Evolutionary conservation across 345 rosid species (phyloP), one percentile per base, ranked within the genome.

Genomic region (Erucastrum elatum): DNA sequence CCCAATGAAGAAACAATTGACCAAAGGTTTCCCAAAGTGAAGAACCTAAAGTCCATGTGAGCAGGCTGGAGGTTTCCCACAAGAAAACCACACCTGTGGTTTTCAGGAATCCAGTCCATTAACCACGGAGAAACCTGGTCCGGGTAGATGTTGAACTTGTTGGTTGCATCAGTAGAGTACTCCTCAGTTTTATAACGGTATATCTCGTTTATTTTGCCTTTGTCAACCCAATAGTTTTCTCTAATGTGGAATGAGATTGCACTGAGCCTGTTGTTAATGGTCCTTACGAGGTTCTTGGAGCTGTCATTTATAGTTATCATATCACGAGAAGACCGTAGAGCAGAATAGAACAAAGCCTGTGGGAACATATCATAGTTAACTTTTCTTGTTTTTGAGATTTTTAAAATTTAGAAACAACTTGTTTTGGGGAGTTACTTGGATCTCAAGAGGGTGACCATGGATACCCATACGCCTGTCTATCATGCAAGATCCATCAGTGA

Each of bases 401-500:
- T 1, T 6, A 53, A 37, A 63, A 46, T 46, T 26, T 37, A 31
- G n/a, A 29, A 29, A 29, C 1, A 26, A 17, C 6, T 56, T 21
- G 13, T 69, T 13, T 62, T 10, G 31, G 21, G n/a, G 31, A 51
- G 9, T 74, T 84, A 90, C 92, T 88, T 91, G 96, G 80, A 94
- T 94, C 86, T 94, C 98, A 56, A 94, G 87, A 64, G 98, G 97
- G 71, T 91, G 98, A 26, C 98, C 98, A 35, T 91, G 98, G 80
- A 94, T 90, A 77, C 98, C 97, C 98, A 91, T 94, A 17, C 94
- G 90, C 0, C 98, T 89, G 82, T 94, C 98, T 80, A 94, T 90
- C 98, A 94, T 94, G 77, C 98, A 94, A 37, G 97, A 89, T 71
- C 97, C 97, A 89, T 94, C 98, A 2, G 95, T 93, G 61, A 93